phyloP scores from a whole-genome alignment of 2,329 filamentous ascomycete genomes.

The Didymella lethalis region DNA sequence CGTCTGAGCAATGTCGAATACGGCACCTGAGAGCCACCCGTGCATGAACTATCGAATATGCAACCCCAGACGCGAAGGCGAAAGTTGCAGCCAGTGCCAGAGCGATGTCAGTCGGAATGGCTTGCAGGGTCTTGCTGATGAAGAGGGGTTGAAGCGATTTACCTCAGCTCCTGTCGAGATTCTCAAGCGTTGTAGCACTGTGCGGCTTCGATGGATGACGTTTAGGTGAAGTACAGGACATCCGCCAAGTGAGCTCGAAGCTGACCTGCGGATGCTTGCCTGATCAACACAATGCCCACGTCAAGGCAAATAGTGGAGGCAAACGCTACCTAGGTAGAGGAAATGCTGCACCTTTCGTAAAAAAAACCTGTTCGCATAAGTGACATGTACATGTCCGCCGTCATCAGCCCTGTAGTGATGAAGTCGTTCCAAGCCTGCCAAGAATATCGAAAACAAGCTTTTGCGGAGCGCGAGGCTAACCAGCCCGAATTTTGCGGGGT shows the following conservation, averaged over 20 bases:
- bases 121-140: not conserved
- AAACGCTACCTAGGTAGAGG: not conserved
- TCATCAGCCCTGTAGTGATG: not conserved
- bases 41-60: slow-evolving; percentile 14
- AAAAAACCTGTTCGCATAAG: not conserved
- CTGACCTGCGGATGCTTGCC: not conserved
- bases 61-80: slow-evolving; percentile 6
- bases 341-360: not conserved
- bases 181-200: not conserved
- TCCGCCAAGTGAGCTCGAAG: slow-evolving; percentile 1
- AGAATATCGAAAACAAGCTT: slow-evolving; percentile 11
- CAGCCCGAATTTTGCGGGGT: slow-evolving; percentile 6
- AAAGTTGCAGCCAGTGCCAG: not conserved
- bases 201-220: not conserved
- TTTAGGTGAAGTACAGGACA: not conserved
- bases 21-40: too few relatives aligned
- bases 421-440: not conserved
- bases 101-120: not conserved
- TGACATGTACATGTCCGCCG: not conserved
- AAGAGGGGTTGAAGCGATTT: not conserved
- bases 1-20: not conserved
- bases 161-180: not conserved
- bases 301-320: too few relatives aligned
- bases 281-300: not conserved
- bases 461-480: not conserved